A percentile compares a stretch with the other conserved stretches of the same genome.
Conservation (phyloP, 108 stramenopile species). For the Conticribra guillardii region DNA sequence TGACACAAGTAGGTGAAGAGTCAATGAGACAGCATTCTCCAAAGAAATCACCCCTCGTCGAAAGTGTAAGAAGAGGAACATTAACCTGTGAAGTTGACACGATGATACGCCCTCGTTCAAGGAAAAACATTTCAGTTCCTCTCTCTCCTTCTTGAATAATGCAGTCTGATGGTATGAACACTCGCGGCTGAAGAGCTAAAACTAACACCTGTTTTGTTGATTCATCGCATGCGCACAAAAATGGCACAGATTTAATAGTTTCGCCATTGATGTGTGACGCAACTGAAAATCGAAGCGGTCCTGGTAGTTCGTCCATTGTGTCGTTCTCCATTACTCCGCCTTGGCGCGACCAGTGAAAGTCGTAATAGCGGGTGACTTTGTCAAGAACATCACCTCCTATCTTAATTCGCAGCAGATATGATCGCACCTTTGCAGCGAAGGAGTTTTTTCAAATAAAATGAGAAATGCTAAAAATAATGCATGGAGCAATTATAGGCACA, state of each 20-base stretch:
- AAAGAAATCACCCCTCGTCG: constrained; percentile 53
- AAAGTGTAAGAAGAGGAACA: constrained; percentile 32
- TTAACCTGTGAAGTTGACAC: constrained; percentile 24
- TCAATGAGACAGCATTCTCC: constrained; percentile 55
- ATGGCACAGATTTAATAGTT: constrained; percentile 41
- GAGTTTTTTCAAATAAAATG: too few relatives aligned
- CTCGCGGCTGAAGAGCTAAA: constrained; percentile 34
- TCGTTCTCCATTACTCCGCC: constrained; percentile 55
- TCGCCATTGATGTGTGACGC: constrained; percentile 40
- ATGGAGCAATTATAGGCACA: too few relatives aligned
- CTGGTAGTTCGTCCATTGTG: constrained; percentile 50
- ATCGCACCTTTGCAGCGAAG: constrained; percentile 28
- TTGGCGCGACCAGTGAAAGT: constrained; percentile 59
- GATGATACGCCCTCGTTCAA: constrained; percentile 48
- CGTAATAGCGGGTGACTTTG: constrained; percentile 45
- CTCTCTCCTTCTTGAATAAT: constrained; percentile 52
- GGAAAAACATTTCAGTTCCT: constrained; percentile 48
- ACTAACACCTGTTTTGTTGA: constrained; percentile 40
- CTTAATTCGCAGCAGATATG: constrained; percentile 25
- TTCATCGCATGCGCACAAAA: constrained; percentile 46
- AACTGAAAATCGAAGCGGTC: constrained; percentile 40
- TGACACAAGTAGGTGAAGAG: constrained; percentile 36
- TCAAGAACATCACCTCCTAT: constrained; percentile 28
- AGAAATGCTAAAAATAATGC: too few relatives aligned
- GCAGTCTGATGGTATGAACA: constrained; percentile 50